Evolutionary conservation across 257 asterid genomes (phyloP), one percentile per base, ranked within the genome.

Genomic region (Nicotiana otophora): DNA sequence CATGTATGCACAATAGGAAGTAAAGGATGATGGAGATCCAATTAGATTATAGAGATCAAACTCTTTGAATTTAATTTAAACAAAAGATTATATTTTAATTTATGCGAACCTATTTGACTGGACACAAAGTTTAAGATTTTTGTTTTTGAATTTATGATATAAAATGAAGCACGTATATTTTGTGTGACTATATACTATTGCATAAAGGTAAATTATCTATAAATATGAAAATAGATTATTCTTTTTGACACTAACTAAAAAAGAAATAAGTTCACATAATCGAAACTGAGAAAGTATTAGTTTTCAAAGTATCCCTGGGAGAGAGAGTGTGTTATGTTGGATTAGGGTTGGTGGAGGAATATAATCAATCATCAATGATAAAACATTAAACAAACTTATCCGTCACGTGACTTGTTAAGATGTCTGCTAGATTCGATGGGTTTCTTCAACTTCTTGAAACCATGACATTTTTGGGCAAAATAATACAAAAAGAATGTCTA

Each of bases 391-490:
- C 80, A 74, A 74, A 74, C 34, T 28, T 48, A 74, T 74, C 80
- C 62, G 4, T 51, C 80, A 74, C 80, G 14, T 74, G 80, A 74
- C 80, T 74, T 74, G 80, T 74, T 74, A 46, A 36, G 8, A 74
- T 74, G 79, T 23, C 79, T 23, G 51, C 79, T 74, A 0, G 23
- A 10, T 6, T 3, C 26, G 62, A 74, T 26, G 28, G 61, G 20
- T 3, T 74, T 74, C 61, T 48, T 70, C 34, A 0, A 70, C 58
- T 23, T 12, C 62, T 14, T 74, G 62, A 74, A 7, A 74, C 62
- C 39, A 14, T 48, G 8, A 2, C 26, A 9, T 72, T 5, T 36
- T 68, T 23, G 8, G 36, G 28, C 20, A 23, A 72, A 64, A 70
- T 9, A 70, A 42, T 19, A 17, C 10, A 7, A 33, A 31, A 62